Evolutionary conservation across 345 rosid genomes (phyloP).

Genomic region (Punica granatum): DNA sequence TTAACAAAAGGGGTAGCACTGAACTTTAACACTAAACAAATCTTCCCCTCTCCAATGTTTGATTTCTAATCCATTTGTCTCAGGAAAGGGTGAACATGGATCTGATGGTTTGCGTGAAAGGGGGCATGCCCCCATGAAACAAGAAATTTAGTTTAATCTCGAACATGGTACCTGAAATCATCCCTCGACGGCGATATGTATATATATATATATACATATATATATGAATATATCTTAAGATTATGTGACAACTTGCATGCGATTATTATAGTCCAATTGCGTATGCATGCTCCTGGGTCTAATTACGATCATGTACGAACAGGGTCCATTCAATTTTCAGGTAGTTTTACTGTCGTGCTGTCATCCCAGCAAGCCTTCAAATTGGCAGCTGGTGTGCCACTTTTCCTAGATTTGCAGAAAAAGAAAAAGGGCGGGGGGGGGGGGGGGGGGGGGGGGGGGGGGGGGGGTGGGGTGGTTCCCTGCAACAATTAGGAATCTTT

Average conservation of each 20-base stretch:
- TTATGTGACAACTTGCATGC: background rate
- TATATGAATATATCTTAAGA: background rate
- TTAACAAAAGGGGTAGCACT: conserved; percentile 6
- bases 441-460: background rate
- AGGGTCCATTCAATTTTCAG: background rate
- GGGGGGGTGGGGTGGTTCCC: background rate
- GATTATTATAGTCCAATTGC: background rate
- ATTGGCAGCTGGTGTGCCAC: background rate
- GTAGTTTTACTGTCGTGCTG: background rate
- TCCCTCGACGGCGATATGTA: background rate
- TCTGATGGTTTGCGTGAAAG: conserved; percentile 20
- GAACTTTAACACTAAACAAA: background rate
- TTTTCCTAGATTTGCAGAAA: background rate
- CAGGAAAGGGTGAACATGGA: conserved; percentile 26
- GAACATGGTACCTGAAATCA: conserved; percentile 11
- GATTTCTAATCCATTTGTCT: conserved; percentile 19
- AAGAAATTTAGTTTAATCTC: background rate
- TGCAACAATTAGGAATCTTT: background rate
- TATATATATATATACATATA: no score
- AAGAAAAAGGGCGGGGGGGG: background rate
- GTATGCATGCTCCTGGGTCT: background rate
- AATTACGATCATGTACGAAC: background rate
- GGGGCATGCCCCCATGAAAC: conserved; percentile 16
- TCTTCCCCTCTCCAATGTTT: background rate
- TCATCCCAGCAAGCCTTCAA: background rate